These are phyloP conservation scores for Actinomucor elegans DNA, from an alignment of 371 early-diverging fungal genomes.

Conservation along the genomic window DNA sequence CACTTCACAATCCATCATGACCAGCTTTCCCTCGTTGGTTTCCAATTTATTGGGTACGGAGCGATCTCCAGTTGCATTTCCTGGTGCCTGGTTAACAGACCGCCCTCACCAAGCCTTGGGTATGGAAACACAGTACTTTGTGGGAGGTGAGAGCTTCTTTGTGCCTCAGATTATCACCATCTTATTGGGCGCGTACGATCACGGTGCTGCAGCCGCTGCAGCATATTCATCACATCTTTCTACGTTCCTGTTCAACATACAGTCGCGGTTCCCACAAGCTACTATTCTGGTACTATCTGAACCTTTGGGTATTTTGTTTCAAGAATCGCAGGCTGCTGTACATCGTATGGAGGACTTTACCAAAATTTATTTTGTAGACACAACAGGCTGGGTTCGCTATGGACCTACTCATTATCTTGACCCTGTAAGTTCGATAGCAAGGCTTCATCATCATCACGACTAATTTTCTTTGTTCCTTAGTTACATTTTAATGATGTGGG, in stretches of 20 bases:
- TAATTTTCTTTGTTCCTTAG: too few relatives aligned
- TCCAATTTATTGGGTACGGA: conserved; percentile 24
- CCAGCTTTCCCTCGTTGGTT: conserved; percentile 36
- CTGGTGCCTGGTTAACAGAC: conserved; percentile 27
- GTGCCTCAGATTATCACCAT: conserved; percentile 3
- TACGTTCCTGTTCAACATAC: conserved; percentile 23
- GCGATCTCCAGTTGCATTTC: conserved; percentile 36
- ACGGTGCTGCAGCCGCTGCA: neutral
- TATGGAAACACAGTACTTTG: conserved; percentile 38
- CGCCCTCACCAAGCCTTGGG: conserved; percentile 18
- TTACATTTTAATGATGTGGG: conserved; percentile 32
- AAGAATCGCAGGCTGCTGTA: conserved; percentile 35
- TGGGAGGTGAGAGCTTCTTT: conserved; percentile 10
- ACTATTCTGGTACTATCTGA: conserved; percentile 34
- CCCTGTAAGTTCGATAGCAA: conserved; percentile 19
- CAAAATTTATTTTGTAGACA: conserved; percentile 34
- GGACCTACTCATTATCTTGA: conserved; percentile 25
- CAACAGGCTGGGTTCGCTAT: conserved; percentile 34
- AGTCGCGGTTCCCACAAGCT: conserved; percentile 11
- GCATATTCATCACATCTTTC: conserved; percentile 14
- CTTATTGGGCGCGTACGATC: conserved; percentile 33
- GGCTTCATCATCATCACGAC: too few relatives aligned
- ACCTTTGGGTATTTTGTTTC: conserved; percentile 33
- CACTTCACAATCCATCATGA: conserved; percentile 25
- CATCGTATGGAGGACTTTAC: conserved; percentile 21